These are phyloP conservation scores for Phalaenopsis aphrodite DNA, from an alignment of 106 monocot species.

Conservation along the genomic window DNA sequence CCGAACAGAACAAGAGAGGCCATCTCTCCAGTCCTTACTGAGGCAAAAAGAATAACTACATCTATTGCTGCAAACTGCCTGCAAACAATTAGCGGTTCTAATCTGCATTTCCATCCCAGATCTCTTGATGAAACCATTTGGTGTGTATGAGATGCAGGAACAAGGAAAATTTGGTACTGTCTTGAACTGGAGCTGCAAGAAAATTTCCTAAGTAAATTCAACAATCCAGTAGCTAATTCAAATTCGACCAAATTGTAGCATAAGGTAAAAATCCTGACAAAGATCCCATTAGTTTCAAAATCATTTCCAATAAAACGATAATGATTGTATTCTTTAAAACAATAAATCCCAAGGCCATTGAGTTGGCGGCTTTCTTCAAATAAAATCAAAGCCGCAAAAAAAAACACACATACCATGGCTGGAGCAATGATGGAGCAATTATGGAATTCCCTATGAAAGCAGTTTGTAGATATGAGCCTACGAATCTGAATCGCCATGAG, in stretches of 20 bases:
- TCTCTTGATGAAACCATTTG: slow-evolving; percentile 10
- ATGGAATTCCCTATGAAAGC: background rate
- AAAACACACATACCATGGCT: background rate
- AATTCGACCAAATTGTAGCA: no score
- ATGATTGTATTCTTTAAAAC: background rate
- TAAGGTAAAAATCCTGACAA: background rate
- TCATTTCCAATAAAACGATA: background rate
- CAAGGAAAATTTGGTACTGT: slow-evolving; percentile 20
- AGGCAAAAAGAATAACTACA: background rate
- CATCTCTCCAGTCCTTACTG: slow-evolving; percentile 10
- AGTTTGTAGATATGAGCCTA: background rate
- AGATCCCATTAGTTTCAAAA: background rate
- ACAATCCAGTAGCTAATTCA: background rate
- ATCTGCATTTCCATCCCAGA: slow-evolving; percentile 11
- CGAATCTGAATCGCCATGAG: slow-evolving; percentile 1
- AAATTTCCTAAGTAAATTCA: background rate
- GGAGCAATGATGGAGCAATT: slow-evolving; percentile 5
- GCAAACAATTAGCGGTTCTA: slow-evolving; percentile 17
- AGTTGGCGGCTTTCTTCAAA: background rate
- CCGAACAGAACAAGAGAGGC: slow-evolving; percentile 3
- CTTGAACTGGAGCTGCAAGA: slow-evolving; percentile 40
- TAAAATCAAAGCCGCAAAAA: background rate
- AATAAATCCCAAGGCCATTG: background rate
- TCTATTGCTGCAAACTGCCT: background rate
- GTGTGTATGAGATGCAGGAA: slow-evolving; percentile 7